Percentiles rank a stretch among this genome's conserved stretches.
Conservation (phyloP, 768 basidiomycete species). For the Tylopilus vinaceipallidus region DNA sequence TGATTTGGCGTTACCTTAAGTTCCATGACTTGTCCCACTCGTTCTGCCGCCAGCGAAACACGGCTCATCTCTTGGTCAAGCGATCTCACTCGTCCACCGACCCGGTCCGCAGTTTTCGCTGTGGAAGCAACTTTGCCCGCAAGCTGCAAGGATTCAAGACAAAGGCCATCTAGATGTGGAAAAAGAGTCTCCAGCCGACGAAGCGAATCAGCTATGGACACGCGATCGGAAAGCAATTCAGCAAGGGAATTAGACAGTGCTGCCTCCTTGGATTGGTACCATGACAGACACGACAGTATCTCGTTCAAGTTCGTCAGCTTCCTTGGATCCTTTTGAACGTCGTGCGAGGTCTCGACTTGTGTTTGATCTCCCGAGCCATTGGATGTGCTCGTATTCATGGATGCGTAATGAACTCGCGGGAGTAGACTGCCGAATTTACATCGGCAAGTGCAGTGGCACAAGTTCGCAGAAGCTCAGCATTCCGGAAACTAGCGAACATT, state of each 20-base stretch:
- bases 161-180: slow-evolving; percentile 62
- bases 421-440: too few species aligned
- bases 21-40: slow-evolving; percentile 91
- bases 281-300: slow-evolving; percentile 71
- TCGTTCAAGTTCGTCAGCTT: slow-evolving; percentile 62
- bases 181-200: slow-evolving; percentile 56
- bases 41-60: slow-evolving; percentile 86
- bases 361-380: slow-evolving; percentile 6
- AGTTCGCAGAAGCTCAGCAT: too few species aligned
- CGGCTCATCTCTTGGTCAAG: slow-evolving; percentile 93
- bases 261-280: slow-evolving; percentile 74
- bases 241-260: slow-evolving; percentile 73
- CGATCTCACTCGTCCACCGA: slow-evolving; percentile 85
- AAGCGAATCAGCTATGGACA: slow-evolving; percentile 64
- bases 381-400: slow-evolving; percentile 13
- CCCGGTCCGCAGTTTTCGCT: slow-evolving; percentile 77
- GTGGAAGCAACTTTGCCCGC: slow-evolving; percentile 63
- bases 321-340: slow-evolving; percentile 24
- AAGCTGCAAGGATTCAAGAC: slow-evolving; percentile 54
- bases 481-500: too few species aligned
- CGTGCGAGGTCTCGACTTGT: slow-evolving; percentile 6
- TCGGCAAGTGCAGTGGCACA: too few species aligned
- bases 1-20: slow-evolving; percentile 63
- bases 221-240: slow-evolving; percentile 63
- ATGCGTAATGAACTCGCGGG: too few species aligned